A percentile compares a stretch with the other conserved stretches of the same genome.
phyloP scores from a whole-genome alignment of 1,139 yeast genomes.

The Geotrichum cucujoidarum region DNA sequence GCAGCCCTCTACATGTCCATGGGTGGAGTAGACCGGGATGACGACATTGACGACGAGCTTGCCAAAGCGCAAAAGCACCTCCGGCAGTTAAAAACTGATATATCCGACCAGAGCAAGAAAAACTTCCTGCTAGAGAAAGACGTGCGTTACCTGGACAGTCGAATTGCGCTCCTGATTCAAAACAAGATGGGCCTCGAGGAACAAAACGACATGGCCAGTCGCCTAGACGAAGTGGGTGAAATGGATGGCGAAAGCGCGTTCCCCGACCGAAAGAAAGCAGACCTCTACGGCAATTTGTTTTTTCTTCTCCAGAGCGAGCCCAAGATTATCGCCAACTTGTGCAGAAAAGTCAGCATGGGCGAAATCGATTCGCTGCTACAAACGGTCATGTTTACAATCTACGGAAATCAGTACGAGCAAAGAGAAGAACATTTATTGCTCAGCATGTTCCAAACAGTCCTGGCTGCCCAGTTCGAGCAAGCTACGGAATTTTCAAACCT shows the following conservation, averaged over 20 bases:
- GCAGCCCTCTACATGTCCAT: conserved; percentile 39
- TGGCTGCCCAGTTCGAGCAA: conserved; percentile 40
- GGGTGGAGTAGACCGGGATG: conserved; percentile 39
- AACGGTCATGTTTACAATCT: conserved; percentile 44
- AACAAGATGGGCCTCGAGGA: conserved; percentile 41
- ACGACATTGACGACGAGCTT: conserved; percentile 39
- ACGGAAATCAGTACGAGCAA: conserved; percentile 43
- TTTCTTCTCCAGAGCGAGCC: conserved; percentile 42
- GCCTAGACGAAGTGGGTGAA: conserved; percentile 30
- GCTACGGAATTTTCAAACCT: conserved; percentile 39
- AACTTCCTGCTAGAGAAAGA: conserved; percentile 41
- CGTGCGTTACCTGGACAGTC: conserved; percentile 40
- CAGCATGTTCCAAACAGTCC: conserved; percentile 40
- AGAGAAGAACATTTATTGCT: conserved; percentile 41
- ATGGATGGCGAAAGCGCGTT: conserved; percentile 22
- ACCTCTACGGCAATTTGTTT: conserved; percentile 39
- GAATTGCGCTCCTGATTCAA: conserved; percentile 41
- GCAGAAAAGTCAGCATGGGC: conserved; percentile 38
- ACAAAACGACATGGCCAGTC: conserved; percentile 37
- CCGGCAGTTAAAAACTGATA: conserved; percentile 37
- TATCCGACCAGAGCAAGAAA: conserved; percentile 38
- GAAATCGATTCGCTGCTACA: conserved; percentile 41
- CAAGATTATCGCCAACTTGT: conserved; percentile 38
- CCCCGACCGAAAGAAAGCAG: conserved; percentile 34
- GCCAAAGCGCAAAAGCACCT: conserved; percentile 38